A percentile compares a stretch with the other conserved stretches of the same genome.
Evolutionary conservation across 345 rosid genomes (phyloP).

Genomic region (Moringa oleifera): DNA sequence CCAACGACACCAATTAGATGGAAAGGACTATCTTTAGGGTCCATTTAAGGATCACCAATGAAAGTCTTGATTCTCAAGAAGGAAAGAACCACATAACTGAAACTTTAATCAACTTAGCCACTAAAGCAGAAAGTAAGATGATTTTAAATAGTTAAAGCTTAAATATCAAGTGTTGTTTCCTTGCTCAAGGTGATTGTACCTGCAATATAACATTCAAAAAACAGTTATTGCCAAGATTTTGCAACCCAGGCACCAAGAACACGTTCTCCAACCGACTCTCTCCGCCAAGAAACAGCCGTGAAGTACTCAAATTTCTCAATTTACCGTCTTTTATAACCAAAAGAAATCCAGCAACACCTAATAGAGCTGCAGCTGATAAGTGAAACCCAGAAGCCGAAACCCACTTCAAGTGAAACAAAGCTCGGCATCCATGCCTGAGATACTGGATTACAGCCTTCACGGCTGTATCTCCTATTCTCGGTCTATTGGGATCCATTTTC

Average conservation of each 20-base stretch:
- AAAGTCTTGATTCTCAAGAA: background rate
- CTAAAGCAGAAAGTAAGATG: background rate
- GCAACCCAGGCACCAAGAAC: conserved; percentile 62
- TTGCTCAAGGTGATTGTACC: conserved; percentile 33
- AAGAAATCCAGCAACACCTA: conserved; percentile 51
- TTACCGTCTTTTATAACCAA: conserved; percentile 42
- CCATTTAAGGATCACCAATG: background rate
- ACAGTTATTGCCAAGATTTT: conserved; percentile 79
- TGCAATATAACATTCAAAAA: conserved; percentile 81
- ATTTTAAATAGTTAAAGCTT: background rate
- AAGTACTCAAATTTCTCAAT: conserved; percentile 19
- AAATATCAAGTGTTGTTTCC: background rate
- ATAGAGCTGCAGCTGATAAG: conserved; percentile 40
- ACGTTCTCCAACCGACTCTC: conserved; percentile 21
- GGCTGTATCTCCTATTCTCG: conserved; percentile 1
- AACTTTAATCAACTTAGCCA: no score
- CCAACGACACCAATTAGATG: background rate
- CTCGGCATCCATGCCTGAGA: conserved; percentile 16
- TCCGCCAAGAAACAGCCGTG: conserved; percentile 24
- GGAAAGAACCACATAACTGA: background rate
- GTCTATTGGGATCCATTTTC: background rate
- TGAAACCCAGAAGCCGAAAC: conserved; percentile 35
- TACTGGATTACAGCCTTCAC: conserved; percentile 4
- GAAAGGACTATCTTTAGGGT: no score
- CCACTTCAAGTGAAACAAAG: conserved; percentile 25